These are phyloP conservation scores for Geotrichum phurueaensis DNA, from an alignment of 1,139 yeast genomes.

Conservation along the genomic window DNA sequence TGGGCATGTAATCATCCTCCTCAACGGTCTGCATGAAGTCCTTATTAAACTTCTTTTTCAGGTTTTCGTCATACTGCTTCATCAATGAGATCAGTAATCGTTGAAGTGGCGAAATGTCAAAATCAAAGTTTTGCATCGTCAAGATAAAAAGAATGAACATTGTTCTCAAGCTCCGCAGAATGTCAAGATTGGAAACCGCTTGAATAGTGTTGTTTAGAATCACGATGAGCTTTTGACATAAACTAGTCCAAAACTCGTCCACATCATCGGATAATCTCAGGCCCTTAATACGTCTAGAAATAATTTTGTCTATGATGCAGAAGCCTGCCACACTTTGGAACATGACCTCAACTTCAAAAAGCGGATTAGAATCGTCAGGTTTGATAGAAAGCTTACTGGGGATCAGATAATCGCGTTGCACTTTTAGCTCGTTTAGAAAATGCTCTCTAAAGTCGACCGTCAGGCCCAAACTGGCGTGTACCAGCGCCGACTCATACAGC, in stretches of 20 bases:
- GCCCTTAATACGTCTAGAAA: slow-evolving; percentile 49
- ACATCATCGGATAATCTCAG: slow-evolving; percentile 42
- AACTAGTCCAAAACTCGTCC: slow-evolving; percentile 73
- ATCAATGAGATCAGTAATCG: slow-evolving; percentile 56
- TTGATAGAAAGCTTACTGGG: slow-evolving; percentile 38
- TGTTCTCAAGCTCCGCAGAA: slow-evolving; percentile 46
- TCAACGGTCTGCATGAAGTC: slow-evolving; percentile 60
- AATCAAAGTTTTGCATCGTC: slow-evolving; percentile 67
- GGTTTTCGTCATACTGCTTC: slow-evolving; percentile 52
- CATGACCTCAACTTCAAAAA: slow-evolving; percentile 24
- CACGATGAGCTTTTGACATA: slow-evolving; percentile 37
- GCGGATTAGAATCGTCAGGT: slow-evolving; percentile 17
- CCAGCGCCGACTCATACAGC: slow-evolving; percentile 75
- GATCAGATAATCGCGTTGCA: slow-evolving; percentile 67
- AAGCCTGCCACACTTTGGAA: slow-evolving; percentile 68
- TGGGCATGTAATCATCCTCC: slow-evolving; percentile 86
- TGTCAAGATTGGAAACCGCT: slow-evolving; percentile 32
- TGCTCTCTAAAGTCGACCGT: slow-evolving; percentile 53
- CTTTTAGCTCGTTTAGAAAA: slow-evolving; percentile 66
- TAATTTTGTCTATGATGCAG: slow-evolving; percentile 65
- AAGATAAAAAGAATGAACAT: slow-evolving; percentile 69
- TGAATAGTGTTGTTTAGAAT: slow-evolving; percentile 28
- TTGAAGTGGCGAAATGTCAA: slow-evolving; percentile 56
- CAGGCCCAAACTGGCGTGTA: slow-evolving; percentile 69
- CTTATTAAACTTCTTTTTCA: slow-evolving; percentile 51